Evolutionary conservation across 768 basidiomycete species (phyloP), one percentile per base, ranked within the genome.

Genomic region (Amanita phalloides): DNA sequence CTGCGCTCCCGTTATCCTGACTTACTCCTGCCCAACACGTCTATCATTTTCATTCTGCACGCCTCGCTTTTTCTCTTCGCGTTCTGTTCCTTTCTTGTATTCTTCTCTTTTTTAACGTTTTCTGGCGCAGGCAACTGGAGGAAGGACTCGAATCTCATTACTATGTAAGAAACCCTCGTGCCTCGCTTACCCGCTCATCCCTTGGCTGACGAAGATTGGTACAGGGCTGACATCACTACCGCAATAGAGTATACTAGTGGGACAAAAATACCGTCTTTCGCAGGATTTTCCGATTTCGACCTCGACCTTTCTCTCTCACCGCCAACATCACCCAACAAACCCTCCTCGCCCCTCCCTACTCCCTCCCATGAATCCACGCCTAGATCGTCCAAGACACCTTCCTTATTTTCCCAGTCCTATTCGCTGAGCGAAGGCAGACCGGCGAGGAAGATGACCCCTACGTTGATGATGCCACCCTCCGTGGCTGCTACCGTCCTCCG

Each of bases 231-330:
- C 26, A 44, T 58, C 35, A 53, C 50, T 35, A 60, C 54, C 1
- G 39, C 51, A 37, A 39, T 55, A 11, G 53, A 33, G 32, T 39
- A 21, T n/a, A 17, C 17, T 17, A 45, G 13, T 49, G 33, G 28
- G 62, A 64, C 38, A 61, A 64, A 9, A 55, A 63, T 43, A 60
- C 57, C 26, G 56, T 58, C 20, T 2, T 73, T 73, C 54, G 65
- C 68, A 35, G 71, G 69, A 3, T 75, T 77, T 55, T 62, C 63
- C 2, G 74, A 77, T 25, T 75, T 76, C 53, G 64, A 71, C 37
- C 64, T 77, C 26, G 76, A 77, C 59, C 60, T 75, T 37, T 64
- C 70, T 42, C 67, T 77, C 11, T 74, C 75, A 0, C 56, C 66
- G 0, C 67, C 71, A 1, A 52, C 70, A 1, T 75, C 75, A 0